Conservation (phyloP, 2,329 filamentous ascomycete species). For the Hawksworthiomyces lignivorus region DNA sequence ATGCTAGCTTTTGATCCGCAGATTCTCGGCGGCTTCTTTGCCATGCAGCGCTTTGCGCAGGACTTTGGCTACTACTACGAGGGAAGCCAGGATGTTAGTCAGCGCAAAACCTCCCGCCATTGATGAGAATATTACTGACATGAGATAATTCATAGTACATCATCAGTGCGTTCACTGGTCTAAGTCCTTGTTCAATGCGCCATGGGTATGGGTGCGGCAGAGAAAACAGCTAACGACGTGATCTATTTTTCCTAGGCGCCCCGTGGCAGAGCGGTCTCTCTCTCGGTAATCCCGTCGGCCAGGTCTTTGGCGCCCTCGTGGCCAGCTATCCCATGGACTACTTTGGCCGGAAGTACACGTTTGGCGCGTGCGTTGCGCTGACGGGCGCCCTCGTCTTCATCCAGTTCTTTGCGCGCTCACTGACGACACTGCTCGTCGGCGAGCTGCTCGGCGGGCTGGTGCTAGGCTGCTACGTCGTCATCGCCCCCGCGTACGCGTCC, state of each 20-base stretch:
- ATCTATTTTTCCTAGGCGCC: conserved; percentile 21
- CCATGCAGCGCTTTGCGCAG: conserved; percentile 47
- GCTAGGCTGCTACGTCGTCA: conserved; percentile 53
- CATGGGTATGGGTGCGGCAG: too few relatives aligned
- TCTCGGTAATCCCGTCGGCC: conserved; percentile 49
- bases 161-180: conserved; percentile 21
- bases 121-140: neutral
- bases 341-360: conserved; percentile 37
- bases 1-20: conserved; percentile 52
- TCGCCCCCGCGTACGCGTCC: conserved; percentile 51
- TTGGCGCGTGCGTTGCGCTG: conserved; percentile 34
- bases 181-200: too few relatives aligned
- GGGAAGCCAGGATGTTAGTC: conserved; percentile 21
- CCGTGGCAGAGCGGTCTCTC: conserved; percentile 40
- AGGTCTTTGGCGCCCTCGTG: conserved; percentile 46
- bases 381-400: conserved; percentile 50
- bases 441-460: conserved; percentile 55
- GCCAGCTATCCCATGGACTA: conserved; percentile 39
- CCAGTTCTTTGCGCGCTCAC: conserved; percentile 53
- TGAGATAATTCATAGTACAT: conserved; percentile 20
- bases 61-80: conserved; percentile 47
- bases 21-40: conserved; percentile 55
- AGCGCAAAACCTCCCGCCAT: too few relatives aligned
- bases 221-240: too few relatives aligned
- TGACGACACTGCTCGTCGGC: conserved; percentile 49